Evolutionary conservation across 1,139 yeast species (phyloP).

Genomic region (Pneumocystis sp.): DNA sequence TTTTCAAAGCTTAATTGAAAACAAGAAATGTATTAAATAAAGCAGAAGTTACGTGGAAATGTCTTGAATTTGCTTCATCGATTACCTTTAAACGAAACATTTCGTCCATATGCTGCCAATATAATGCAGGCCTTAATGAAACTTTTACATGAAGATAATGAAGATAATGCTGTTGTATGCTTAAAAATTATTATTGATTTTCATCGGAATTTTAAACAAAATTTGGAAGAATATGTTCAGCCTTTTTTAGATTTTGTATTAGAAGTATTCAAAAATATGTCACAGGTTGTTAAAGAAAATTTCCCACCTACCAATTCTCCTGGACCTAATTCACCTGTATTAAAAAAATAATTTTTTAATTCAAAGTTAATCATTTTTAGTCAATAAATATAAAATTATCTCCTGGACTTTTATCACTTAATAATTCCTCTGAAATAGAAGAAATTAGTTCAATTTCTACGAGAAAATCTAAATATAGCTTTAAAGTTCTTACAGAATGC

Average conservation of each 20-base stretch:
- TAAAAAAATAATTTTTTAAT: not conserved
- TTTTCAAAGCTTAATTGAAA: constrained; percentile 2
- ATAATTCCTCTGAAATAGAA: constrained; percentile 22
- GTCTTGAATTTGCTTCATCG: constrained; percentile 70
- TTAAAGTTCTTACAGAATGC: constrained; percentile 87
- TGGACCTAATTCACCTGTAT: not conserved
- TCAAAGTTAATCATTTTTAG: constrained; percentile 4
- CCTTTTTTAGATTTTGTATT: constrained; percentile 67
- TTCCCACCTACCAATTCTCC: constrained; percentile 28
- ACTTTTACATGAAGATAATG: constrained; percentile 64
- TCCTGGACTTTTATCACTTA: constrained; percentile 32
- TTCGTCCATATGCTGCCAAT: constrained; percentile 53
- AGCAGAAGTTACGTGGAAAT: constrained; percentile 46
- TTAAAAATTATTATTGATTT: constrained; percentile 80
- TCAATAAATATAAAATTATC: constrained; percentile 23
- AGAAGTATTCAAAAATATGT: constrained; percentile 66
- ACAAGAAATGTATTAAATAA: not conserved
- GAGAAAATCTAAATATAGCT: constrained; percentile 56
- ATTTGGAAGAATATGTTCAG: constrained; percentile 55
- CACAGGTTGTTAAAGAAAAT: constrained; percentile 52
- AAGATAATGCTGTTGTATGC: constrained; percentile 85
- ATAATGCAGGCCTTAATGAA: constrained; percentile 48
- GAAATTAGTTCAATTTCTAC: constrained; percentile 29
- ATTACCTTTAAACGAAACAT: constrained; percentile 66
- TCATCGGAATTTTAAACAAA: constrained; percentile 68